Conservation (phyloP, 2,329 filamentous ascomycete species). For the Xylariaceae sp. region DNA sequence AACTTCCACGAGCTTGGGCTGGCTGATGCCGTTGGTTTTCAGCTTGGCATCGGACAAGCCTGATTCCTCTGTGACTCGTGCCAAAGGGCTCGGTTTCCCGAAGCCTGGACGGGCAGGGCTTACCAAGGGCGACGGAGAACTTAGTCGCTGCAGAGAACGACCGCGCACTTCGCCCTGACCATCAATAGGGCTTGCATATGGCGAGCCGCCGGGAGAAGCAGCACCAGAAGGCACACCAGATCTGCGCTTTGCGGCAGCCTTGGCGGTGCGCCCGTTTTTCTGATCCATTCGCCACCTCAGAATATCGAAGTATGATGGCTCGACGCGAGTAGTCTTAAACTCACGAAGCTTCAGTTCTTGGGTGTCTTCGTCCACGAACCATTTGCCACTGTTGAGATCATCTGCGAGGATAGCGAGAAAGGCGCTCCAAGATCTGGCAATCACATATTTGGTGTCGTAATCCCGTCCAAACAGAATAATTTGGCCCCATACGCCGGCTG, state of each 20-base stretch:
- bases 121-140: slow-evolving; percentile 56
- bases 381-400: slow-evolving; percentile 84
- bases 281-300: slow-evolving; percentile 93
- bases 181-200: slow-evolving; percentile 64
- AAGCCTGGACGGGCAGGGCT: slow-evolving; percentile 63
- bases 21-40: slow-evolving; percentile 33
- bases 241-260: slow-evolving; percentile 44
- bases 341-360: slow-evolving; percentile 88
- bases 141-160: slow-evolving; percentile 66
- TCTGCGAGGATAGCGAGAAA: slow-evolving; percentile 86
- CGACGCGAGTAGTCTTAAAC: slow-evolving; percentile 84
- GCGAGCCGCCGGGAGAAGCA: slow-evolving; percentile 45
- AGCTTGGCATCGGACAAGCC: slow-evolving; percentile 24
- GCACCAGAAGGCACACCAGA: slow-evolving; percentile 43
- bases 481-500: slow-evolving; percentile 89
- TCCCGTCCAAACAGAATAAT: slow-evolving; percentile 95
- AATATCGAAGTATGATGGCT: slow-evolving; percentile 92
- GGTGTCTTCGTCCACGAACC: slow-evolving; percentile 87
- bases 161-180: slow-evolving; percentile 59
- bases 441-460: slow-evolving; percentile 97
- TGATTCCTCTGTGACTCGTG: slow-evolving; percentile 69
- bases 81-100: slow-evolving; percentile 67
- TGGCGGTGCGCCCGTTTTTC: slow-evolving; percentile 71
- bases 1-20: slow-evolving; percentile 51
- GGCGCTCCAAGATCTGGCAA: slow-evolving; percentile 85